Percentiles rank a stretch among this genome's conserved stretches.
These are phyloP conservation scores for Schizochytrium sp. DNA, from an alignment of 108 stramenopile genomes.

Conservation along the genomic window DNA sequence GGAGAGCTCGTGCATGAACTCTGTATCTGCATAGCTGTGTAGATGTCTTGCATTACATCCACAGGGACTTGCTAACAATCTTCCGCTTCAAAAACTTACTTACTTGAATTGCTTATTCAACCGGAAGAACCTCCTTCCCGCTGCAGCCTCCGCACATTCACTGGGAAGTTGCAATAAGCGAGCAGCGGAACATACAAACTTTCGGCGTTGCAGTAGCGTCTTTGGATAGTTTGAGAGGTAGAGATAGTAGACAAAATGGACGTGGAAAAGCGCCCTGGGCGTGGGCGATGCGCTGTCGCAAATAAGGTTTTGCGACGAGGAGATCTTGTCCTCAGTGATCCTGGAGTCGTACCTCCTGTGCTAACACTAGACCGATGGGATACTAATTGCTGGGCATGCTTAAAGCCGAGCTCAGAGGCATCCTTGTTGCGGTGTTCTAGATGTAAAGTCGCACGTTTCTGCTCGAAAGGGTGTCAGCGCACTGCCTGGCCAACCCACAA, in stretches of 20 bases:
- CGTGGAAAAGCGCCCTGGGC: slow-evolving; percentile 5
- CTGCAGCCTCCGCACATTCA: too few species aligned
- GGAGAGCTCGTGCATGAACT: too few species aligned
- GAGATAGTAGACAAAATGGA: neutral
- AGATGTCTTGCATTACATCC: too few species aligned
- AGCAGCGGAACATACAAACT: too few species aligned
- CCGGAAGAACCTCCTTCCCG: too few species aligned
- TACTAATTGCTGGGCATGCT: slow-evolving; percentile 8
- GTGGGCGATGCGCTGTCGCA: slow-evolving; percentile 17
- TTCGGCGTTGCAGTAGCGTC: too few species aligned
- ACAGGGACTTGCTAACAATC: too few species aligned
- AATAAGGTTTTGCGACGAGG: neutral
- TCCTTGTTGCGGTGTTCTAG: neutral
- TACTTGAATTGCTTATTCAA: too few species aligned
- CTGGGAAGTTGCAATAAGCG: too few species aligned
- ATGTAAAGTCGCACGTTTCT: neutral
- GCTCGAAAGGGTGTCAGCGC: neutral
- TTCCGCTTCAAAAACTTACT: too few species aligned
- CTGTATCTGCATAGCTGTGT: too few species aligned
- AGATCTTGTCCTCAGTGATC: neutral
- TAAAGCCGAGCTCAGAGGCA: neutral
- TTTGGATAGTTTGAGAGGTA: neutral
- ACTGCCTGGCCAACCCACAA: neutral
- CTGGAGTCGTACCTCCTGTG: neutral
- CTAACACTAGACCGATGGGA: neutral